phyloP scores from a whole-genome alignment of 371 early-diverging fungal genomes.

The Mortierella sp. region DNA sequence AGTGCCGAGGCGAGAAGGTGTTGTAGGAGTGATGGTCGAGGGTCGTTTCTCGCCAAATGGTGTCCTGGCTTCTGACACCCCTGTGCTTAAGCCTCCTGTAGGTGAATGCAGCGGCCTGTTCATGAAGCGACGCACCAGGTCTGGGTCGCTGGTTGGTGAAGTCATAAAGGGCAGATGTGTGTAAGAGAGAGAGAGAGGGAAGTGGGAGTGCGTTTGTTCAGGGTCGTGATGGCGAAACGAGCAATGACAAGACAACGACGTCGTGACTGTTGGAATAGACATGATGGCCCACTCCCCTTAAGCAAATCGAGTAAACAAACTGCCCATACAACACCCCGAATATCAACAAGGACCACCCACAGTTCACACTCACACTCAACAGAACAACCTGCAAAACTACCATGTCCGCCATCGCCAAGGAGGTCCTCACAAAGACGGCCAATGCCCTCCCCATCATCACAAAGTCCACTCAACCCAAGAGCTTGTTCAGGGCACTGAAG shows the following conservation, averaged over 20 bases:
- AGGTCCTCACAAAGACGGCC: conserved; percentile 53
- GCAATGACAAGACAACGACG: neutral
- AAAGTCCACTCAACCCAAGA: conserved; percentile 48
- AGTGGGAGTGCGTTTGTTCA: neutral
- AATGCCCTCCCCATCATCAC: conserved; percentile 50
- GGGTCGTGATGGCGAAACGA: neutral
- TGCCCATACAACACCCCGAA: neutral
- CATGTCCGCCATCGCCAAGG: conserved; percentile 58
- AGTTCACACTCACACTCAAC: neutral
- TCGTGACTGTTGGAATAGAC: neutral
- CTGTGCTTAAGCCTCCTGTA: conserved; percentile 5
- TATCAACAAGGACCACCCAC: neutral
- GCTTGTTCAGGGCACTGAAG: conserved; percentile 52
- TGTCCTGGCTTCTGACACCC: conserved; percentile 26
- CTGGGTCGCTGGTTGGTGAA: conserved; percentile 32
- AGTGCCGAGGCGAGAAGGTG: conserved; percentile 13
- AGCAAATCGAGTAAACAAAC: conserved; percentile 28
- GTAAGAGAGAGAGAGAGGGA: neutral
- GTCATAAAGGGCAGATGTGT: conserved; percentile 24
- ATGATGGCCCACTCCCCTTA: neutral
- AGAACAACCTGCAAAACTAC: neutral
- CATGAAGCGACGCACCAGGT: conserved; percentile 42
- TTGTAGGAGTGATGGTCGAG: neutral
- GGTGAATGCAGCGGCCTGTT: conserved; percentile 19
- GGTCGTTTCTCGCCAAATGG: conserved; percentile 35